A percentile compares a stretch with the other conserved stretches of the same genome.
phyloP scores from a whole-genome alignment of 352 stramenopile species.

The Phytopythium chamaehyphon region DNA sequence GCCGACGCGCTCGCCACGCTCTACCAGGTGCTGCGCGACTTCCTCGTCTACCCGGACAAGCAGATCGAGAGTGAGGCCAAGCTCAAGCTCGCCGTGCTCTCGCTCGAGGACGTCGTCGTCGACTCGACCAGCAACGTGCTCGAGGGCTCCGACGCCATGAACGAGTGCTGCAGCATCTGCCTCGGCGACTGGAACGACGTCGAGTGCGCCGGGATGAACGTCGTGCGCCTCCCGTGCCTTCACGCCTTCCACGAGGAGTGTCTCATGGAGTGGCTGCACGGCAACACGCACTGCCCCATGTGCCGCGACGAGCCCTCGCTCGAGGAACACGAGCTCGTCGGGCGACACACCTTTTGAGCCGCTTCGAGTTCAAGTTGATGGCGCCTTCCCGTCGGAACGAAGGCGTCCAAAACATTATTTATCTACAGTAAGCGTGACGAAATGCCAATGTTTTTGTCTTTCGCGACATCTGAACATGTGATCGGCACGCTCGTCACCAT shows the following conservation, averaged over 20 bases:
- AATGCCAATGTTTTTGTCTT: neutral
- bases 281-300: conserved; percentile 81
- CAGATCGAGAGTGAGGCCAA: conserved; percentile 85
- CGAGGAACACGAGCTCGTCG: conserved; percentile 3
- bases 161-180: conserved; percentile 84
- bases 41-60: conserved; percentile 82
- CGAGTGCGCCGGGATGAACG: conserved; percentile 75
- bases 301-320: conserved; percentile 70
- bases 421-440: too few species aligned
- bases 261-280: conserved; percentile 82
- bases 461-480: too few species aligned
- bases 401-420: too few species aligned
- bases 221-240: conserved; percentile 78
- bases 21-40: conserved; percentile 75
- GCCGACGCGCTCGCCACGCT: conserved; percentile 47
- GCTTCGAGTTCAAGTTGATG: neutral
- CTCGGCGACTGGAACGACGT: conserved; percentile 80
- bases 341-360: conserved; percentile 7
- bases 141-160: conserved; percentile 38
- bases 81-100: conserved; percentile 76
- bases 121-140: conserved; percentile 64
- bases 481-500: neutral
- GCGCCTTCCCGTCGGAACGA: conserved; percentile 1
- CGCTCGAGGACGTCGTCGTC: conserved; percentile 80
- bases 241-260: conserved; percentile 87